These are phyloP conservation scores for Talaromyces sp. DNA, from an alignment of 2,329 filamentous ascomycete genomes.

Conservation along the genomic window DNA sequence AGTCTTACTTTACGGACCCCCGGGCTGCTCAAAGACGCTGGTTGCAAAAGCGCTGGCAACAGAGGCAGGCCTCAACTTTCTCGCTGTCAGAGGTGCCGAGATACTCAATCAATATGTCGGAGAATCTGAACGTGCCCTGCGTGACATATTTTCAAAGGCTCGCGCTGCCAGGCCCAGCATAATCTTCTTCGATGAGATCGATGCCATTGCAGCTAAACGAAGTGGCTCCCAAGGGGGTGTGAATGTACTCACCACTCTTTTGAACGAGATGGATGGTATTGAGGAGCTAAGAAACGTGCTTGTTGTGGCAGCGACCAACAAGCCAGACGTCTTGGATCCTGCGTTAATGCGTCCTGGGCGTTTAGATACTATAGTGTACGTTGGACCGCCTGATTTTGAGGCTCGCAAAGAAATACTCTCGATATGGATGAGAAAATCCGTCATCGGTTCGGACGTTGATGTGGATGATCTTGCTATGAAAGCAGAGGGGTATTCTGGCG, in stretches of 20 bases:
- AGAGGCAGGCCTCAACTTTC: conserved; percentile 86
- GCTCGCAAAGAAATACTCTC: conserved; percentile 72
- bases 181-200: conserved; percentile 96
- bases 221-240: conserved; percentile 50
- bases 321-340: conserved; percentile 77
- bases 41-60: conserved; percentile 87
- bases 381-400: conserved; percentile 68
- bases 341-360: conserved; percentile 80
- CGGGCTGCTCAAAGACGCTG: conserved; percentile 91
- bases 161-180: conserved; percentile 82
- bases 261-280: conserved; percentile 96
- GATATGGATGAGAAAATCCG: conserved; percentile 59
- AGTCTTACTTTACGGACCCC: conserved; percentile 83
- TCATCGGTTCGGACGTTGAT: conserved; percentile 60
- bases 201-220: conserved; percentile 67
- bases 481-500: conserved; percentile 77
- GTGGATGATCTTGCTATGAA: conserved; percentile 55
- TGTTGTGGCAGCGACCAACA: conserved; percentile 86
- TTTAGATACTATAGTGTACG: conserved; percentile 79
- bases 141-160: conserved; percentile 80
- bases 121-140: conserved; percentile 80
- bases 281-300: conserved; percentile 77
- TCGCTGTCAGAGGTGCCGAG: conserved; percentile 89
- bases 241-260: conserved; percentile 80
- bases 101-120: conserved; percentile 96